Percentiles rank a stretch among this genome's conserved stretches.
Evolutionary conservation across 139 green algal genomes (phyloP).

Genomic region (Auxenochlorella pyrenoidosa): DNA sequence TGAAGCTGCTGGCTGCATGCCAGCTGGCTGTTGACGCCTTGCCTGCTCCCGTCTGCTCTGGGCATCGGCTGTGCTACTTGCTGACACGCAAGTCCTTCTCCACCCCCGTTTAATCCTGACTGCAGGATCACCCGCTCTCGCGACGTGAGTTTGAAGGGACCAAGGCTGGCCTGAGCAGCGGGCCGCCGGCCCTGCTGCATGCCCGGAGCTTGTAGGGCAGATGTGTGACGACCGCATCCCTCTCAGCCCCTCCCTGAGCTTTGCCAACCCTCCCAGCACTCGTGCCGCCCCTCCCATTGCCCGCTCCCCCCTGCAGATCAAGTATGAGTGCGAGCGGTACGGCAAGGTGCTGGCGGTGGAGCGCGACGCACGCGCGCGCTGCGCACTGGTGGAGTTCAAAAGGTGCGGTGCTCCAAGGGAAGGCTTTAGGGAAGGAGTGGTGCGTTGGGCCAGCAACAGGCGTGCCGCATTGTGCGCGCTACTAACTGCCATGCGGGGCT

Average conservation of each 20-base stretch:
- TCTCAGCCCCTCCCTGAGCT: too few species aligned
- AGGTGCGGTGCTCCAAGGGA: constrained; percentile 41
- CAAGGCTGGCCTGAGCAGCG: not conserved
- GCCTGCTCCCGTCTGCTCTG: not conserved
- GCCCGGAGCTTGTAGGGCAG: too few species aligned
- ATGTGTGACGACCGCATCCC: too few species aligned
- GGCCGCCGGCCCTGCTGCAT: too few species aligned
- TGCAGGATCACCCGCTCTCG: constrained; percentile 20
- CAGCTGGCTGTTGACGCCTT: not conserved
- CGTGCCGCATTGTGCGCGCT: not conserved
- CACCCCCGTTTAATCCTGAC: not conserved
- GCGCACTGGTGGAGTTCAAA: constrained; percentile 69
- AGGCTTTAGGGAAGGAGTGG: not conserved
- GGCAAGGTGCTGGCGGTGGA: constrained; percentile 56
- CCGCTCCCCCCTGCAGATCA: not conserved
- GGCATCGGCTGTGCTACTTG: not conserved
- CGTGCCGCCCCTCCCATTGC: not conserved
- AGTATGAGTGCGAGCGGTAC: constrained; percentile 43
- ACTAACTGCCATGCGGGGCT: not conserved
- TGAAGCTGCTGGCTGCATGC: too few species aligned
- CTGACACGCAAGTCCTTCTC: not conserved
- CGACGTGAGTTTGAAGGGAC: too few species aligned
- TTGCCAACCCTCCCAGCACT: not conserved
- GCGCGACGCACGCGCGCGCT: constrained; percentile 57
- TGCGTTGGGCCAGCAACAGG: not conserved